A percentile compares a stretch with the other conserved stretches of the same genome.
phyloP scores from a whole-genome alignment of 73 alveolate species.

The Diophrys sp. region DNA sequence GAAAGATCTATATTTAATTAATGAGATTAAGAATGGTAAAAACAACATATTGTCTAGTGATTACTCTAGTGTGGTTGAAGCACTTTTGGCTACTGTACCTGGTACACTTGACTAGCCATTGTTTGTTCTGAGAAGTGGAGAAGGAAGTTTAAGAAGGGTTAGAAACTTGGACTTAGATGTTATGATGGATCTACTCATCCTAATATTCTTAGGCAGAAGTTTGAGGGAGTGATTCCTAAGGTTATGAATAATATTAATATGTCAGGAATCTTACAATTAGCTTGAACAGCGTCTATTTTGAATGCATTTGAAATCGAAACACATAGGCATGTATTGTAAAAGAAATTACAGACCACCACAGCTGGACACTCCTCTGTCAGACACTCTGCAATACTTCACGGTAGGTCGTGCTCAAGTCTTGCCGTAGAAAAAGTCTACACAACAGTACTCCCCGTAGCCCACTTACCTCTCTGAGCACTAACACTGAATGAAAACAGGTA shows the following conservation, averaged over 20 bases:
- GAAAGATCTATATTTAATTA: no score
- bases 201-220: conserved; percentile 8
- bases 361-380: no score
- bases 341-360: no score
- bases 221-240: conserved; percentile 55
- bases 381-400: no score
- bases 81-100: conserved; percentile 46
- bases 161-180: conserved; percentile 21
- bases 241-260: conserved; percentile 22
- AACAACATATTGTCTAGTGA: conserved; percentile 3
- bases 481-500: no score
- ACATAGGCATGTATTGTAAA: neutral
- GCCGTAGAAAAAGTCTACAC: no score
- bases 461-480: no score
- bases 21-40: no score
- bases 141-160: conserved; percentile 26
- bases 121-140: conserved; percentile 60
- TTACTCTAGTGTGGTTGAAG: conserved; percentile 30
- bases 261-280: neutral
- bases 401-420: no score
- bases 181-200: conserved; percentile 66
- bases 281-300: neutral
- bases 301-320: neutral
- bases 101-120: conserved; percentile 35
- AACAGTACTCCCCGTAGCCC: no score